Evolutionary conservation across 768 basidiomycete genomes (phyloP), one percentile per base, ranked within the genome.

Genomic region (Termitomyces sp.): DNA sequence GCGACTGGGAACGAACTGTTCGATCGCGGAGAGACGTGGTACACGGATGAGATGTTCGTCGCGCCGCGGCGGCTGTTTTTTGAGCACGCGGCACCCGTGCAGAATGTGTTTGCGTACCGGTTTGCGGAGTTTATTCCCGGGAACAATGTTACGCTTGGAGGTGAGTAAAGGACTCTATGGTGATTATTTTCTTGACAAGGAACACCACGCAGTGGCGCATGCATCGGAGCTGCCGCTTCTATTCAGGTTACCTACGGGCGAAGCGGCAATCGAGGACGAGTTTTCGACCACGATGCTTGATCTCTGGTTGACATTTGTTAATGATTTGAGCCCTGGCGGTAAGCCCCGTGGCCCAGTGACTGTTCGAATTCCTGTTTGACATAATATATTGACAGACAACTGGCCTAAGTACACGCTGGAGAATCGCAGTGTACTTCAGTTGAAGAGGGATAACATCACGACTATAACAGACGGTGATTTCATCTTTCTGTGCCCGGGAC

Each of bases 81-180:
- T 56, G 69, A 78, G 26, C 71, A 77, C 42, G 83, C 77, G 0
- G 75, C 83, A 2, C 59, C 72, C 0, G 59, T 72, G 22, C 81
- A 82, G 59, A 75, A 77, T 0, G 75, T 79, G 63, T 86, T 77
- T 66, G 80, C 49, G 2, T 85, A 86, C 54, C 75, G 76, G 60
- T 85, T 85, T 63, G 70, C 68, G 20, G 82, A 85, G 65, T 80
- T 83, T 40, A 78, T 86, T 53, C 83, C 82, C 0, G 84, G 83
- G 12, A 75, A 81, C 53, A 66, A 78, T 56, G 71, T 75, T 2
- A 63, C 69, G 3, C 55, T 77, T 2, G 83, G 85, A 63, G 82
- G 84, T 81, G n/a, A 32, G 47, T 48, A n/a, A 12, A 3, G 28
- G 7, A 3, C 4, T 24, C 2, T 0, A 2, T 46, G 8, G 7